Percentiles rank a stretch among this genome's conserved stretches.
These are phyloP conservation scores for Neonectria magnoliae DNA, from an alignment of 2,329 filamentous ascomycete genomes.

Conservation along the genomic window DNA sequence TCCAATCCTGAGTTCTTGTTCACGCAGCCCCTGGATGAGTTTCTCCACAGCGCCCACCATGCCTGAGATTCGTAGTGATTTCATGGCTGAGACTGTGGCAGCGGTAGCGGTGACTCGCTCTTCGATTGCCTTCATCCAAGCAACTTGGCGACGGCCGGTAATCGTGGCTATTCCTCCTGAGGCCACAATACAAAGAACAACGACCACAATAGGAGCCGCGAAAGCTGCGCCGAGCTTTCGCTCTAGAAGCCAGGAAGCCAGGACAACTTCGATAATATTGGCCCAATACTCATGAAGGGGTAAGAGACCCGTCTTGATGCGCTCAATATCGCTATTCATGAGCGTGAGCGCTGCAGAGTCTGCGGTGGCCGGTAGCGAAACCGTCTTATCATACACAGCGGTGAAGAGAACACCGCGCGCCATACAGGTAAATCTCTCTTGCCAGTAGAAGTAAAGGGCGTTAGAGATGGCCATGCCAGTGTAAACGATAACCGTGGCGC, in stretches of 20 bases:
- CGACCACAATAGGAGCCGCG: conserved; percentile 44
- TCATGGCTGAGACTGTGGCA: conserved; percentile 41
- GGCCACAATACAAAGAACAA: conserved; percentile 36
- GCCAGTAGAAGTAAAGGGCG: conserved; percentile 39
- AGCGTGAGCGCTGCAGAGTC: conserved; percentile 49
- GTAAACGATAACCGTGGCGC: conserved; percentile 45
- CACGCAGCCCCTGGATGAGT: conserved; percentile 37
- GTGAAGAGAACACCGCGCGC: too few species aligned
- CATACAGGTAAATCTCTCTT: too few species aligned
- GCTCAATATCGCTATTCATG: conserved; percentile 52
- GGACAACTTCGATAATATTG: conserved; percentile 43
- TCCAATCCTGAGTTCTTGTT: conserved; percentile 38
- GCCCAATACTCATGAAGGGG: conserved; percentile 50
- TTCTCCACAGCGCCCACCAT: conserved; percentile 40
- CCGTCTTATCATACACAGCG: too few species aligned
- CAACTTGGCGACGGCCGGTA: conserved; percentile 38
- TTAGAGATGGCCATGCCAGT: conserved; percentile 47
- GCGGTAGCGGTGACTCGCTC: conserved; percentile 40
- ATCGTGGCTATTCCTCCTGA: conserved; percentile 27
- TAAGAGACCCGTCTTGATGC: conserved; percentile 44
- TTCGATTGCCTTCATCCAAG: conserved; percentile 46
- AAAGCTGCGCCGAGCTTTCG: conserved; percentile 46
- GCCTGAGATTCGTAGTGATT: conserved; percentile 44
- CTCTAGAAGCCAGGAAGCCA: conserved; percentile 48
- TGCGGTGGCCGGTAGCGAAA: neutral